Percentiles rank a stretch among this genome's conserved stretches.
Evolutionary conservation across 768 basidiomycete species (phyloP).

Genomic region (Sporobolomyces pararoseus): DNA sequence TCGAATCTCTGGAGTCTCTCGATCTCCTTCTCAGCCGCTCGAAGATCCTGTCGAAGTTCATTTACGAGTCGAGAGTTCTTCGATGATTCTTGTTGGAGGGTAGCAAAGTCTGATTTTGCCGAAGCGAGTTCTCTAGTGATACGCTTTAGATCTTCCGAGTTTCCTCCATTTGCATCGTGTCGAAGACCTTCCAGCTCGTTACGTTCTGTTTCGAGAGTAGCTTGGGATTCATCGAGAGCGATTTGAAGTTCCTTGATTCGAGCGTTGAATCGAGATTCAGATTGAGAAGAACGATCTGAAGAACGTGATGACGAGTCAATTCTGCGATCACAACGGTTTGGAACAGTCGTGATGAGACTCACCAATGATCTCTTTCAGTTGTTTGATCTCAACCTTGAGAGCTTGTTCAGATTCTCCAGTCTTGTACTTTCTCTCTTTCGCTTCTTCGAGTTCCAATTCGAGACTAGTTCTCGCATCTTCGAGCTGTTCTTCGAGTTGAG

Average conservation of each 20-base stretch:
- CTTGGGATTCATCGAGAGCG: slow-evolving; percentile 78
- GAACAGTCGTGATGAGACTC: slow-evolving; percentile 42
- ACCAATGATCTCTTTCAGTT: slow-evolving; percentile 67
- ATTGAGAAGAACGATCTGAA: slow-evolving; percentile 50
- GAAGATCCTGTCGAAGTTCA: slow-evolving; percentile 40
- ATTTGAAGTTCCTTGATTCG: slow-evolving; percentile 83
- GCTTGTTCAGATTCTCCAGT: slow-evolving; percentile 54
- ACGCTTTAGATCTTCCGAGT: slow-evolving; percentile 56
- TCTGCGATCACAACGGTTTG: rapidly evolving
- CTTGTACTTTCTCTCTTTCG: slow-evolving; percentile 44
- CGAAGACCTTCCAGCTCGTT: slow-evolving; percentile 81
- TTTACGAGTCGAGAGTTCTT: slow-evolving; percentile 25
- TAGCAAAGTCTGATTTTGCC: slow-evolving; percentile 44
- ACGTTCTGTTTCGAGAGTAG: slow-evolving; percentile 80
- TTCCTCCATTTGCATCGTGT: slow-evolving; percentile 68
- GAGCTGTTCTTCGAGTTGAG: slow-evolving; percentile 73
- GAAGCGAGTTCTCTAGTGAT: slow-evolving; percentile 58
- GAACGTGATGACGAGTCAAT: neutral
- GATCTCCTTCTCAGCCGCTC: slow-evolving; percentile 45
- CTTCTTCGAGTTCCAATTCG: slow-evolving; percentile 60
- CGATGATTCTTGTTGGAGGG: slow-evolving; percentile 31
- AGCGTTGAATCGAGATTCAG: slow-evolving; percentile 61
- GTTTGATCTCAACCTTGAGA: slow-evolving; percentile 62
- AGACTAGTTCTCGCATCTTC: slow-evolving; percentile 65
- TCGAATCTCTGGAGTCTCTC: slow-evolving; percentile 31